These are phyloP conservation scores for Phytophthora europaea DNA, from an alignment of 352 stramenopile genomes.

Conservation along the genomic window DNA sequence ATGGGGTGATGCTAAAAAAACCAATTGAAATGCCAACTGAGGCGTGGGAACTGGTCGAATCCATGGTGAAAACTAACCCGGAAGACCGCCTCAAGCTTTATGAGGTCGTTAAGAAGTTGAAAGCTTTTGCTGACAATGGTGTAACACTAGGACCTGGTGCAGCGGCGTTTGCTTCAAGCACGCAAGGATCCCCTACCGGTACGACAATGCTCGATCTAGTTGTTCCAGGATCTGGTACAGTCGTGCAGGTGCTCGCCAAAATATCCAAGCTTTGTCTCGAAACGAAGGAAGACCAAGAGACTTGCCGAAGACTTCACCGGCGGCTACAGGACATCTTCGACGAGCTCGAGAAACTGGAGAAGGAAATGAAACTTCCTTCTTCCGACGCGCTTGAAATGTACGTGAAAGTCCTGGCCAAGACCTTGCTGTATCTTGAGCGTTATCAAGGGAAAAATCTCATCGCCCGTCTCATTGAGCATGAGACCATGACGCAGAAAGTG, in stretches of 20 bases:
- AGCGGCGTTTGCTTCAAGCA: background rate
- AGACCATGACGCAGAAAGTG: constrained; percentile 16
- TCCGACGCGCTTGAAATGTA: background rate
- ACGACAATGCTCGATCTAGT: constrained; percentile 6
- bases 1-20: background rate
- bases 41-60: background rate
- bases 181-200: background rate
- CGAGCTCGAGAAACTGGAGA: background rate
- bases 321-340: background rate
- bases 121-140: background rate
- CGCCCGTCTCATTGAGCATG: background rate
- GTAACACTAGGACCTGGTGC: too few species aligned
- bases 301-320: background rate
- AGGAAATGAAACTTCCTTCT: background rate
- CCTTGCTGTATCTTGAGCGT: background rate
- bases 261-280: constrained; percentile 15
- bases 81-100: background rate
- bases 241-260: constrained; percentile 7
- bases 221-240: constrained; percentile 11
- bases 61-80: background rate
- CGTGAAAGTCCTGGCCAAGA: background rate
- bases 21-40: background rate
- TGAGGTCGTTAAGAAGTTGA: background rate
- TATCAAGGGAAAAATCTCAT: background rate
- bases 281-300: constrained; percentile 13